Conservation (phyloP, 2,329 filamentous ascomycete species). For the Alternaria metachromatica region DNA sequence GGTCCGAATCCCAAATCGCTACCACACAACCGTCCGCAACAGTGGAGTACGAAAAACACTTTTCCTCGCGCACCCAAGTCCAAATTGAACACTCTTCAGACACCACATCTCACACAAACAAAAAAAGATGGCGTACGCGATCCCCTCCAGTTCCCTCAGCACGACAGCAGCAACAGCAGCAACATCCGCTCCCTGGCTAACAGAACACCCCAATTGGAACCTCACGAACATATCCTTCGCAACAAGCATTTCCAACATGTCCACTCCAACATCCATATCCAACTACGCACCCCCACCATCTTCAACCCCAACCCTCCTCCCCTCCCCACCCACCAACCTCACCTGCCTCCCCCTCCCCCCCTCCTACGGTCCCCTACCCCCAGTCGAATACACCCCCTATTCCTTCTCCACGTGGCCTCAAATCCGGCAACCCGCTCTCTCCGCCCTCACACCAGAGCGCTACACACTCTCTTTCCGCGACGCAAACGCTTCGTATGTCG, state of each 20-base stretch:
- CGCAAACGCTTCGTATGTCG: not conserved
- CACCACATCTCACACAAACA: not conserved
- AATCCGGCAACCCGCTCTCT: not conserved
- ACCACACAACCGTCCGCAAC: not conserved
- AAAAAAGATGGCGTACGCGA: not conserved
- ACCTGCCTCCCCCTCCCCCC: not conserved
- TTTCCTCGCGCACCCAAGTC: not conserved
- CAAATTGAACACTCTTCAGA: not conserved
- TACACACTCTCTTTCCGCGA: not conserved
- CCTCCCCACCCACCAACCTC: not conserved
- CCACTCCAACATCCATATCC: not conserved
- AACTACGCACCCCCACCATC: not conserved
- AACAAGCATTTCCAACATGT: not conserved
- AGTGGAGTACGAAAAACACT: not conserved
- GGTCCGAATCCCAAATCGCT: not conserved
- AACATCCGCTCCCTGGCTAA: not conserved
- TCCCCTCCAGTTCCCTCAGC: not conserved
- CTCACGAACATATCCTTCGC: not conserved
- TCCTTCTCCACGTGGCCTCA: not conserved
- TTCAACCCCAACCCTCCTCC: not conserved
- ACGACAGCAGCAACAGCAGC: not conserved
- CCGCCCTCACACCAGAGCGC: not conserved
- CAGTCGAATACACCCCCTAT: not conserved
- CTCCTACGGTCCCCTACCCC: not conserved
- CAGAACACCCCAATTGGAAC: not conserved